Evolutionary conservation across 129 eudicot genomes (phyloP).

Genomic region (Solidago caesia): DNA sequence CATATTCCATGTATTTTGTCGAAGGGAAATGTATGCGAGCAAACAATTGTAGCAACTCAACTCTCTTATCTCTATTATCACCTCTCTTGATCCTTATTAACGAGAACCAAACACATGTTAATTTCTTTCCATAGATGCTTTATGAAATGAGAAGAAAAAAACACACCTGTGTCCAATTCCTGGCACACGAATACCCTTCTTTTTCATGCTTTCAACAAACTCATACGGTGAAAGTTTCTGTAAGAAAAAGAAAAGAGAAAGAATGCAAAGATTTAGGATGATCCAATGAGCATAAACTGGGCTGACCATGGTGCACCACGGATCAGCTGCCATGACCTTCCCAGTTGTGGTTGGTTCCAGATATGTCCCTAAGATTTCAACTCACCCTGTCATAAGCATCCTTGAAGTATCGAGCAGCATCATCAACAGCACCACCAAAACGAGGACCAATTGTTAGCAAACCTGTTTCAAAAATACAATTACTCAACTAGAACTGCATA

Average conservation of each 20-base stretch:
- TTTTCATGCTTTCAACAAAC: conserved; percentile 96
- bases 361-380: neutral
- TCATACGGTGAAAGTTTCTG: conserved; percentile 91
- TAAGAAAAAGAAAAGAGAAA: conserved; percentile 5
- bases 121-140: neutral
- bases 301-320: neutral
- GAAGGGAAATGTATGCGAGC: conserved; percentile 92
- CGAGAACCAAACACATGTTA: neutral
- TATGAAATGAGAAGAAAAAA: conserved; percentile 1
- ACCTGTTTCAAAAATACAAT: conserved; percentile 49
- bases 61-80: conserved; percentile 97
- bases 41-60: conserved; percentile 78
- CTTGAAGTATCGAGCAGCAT: conserved; percentile 98
- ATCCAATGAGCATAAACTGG: neutral
- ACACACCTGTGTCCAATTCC: conserved; percentile 97
- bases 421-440: conserved; percentile 98
- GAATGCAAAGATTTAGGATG: conserved; percentile 16
- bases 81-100: conserved; percentile 84
- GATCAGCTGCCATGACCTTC: neutral
- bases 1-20: conserved; percentile 96
- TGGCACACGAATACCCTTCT: conserved; percentile 98
- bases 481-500: neutral
- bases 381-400: conserved; percentile 96
- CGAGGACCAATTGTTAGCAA: conserved; percentile 98
- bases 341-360: neutral